These are phyloP conservation scores for Barnettozyma vustinii DNA, from an alignment of 805 yeast species.

Conservation along the genomic window DNA sequence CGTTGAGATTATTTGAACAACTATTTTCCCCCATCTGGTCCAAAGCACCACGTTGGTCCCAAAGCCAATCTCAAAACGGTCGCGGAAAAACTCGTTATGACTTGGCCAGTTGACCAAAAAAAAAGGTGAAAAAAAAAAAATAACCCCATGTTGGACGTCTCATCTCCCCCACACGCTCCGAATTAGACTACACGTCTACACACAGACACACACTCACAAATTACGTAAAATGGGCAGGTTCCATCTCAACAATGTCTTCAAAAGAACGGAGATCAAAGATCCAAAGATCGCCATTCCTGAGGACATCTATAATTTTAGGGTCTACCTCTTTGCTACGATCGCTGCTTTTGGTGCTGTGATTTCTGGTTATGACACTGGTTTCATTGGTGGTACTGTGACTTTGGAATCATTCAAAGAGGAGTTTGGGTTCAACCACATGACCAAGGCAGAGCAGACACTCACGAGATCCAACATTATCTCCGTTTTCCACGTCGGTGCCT, in stretches of 20 bases:
- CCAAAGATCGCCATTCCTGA: conserved; percentile 7
- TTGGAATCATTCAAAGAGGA: conserved; percentile 9
- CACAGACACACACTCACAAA: neutral
- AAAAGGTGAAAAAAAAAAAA: neutral
- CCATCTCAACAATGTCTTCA: conserved; percentile 1
- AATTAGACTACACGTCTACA: no score
- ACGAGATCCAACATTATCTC: conserved; percentile 16
- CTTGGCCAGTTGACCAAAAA: neutral
- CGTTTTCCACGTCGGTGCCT: conserved; percentile 22
- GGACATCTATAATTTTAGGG: conserved; percentile 12
- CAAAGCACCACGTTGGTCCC: no score
- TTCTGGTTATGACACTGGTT: conserved; percentile 25
- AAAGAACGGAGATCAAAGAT: conserved; percentile 4
- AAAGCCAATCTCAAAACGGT: neutral
- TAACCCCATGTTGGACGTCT: no score
- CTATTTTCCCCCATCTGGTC: no score
- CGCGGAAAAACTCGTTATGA: no score
- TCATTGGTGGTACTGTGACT: conserved; percentile 16
- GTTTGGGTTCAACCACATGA: conserved; percentile 14
- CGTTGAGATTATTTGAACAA: no score
- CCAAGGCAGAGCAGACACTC: neutral
- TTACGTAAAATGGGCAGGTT: neutral
- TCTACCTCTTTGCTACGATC: conserved; percentile 26
- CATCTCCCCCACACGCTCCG: no score
- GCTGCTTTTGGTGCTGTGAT: conserved; percentile 29